phyloP scores from a whole-genome alignment of 177 flowering plant genomes.

The Tripterygium wilfordii region DNA sequence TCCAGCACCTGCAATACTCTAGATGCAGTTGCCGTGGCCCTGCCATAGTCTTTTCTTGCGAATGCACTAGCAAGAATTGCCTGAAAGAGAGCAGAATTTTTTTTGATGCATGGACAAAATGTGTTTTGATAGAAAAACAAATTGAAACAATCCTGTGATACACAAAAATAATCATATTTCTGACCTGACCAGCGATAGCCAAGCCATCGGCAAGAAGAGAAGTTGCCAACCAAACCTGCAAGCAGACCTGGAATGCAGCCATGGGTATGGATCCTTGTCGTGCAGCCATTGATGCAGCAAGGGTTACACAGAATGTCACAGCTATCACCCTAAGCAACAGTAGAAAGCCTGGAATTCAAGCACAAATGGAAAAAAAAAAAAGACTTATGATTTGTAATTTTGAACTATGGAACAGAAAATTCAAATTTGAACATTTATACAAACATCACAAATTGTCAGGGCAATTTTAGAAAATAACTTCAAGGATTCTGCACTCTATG shows the following conservation, averaged over 20 bases:
- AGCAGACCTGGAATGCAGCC: conserved; percentile 89
- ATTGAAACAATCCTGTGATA: not conserved
- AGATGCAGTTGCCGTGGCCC: conserved; percentile 42
- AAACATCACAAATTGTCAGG: no score
- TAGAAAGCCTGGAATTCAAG: conserved; percentile 32
- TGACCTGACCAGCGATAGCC: conserved; percentile 87
- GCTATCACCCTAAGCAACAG: conserved; percentile 67
- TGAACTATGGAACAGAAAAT: not conserved
- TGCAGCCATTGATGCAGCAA: conserved; percentile 89
- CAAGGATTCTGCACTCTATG: no score
- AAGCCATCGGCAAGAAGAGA: conserved; percentile 88
- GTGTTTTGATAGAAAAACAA: not conserved
- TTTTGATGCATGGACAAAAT: not conserved
- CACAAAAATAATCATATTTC: not conserved
- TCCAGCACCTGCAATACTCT: conserved; percentile 61
- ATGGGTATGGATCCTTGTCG: conserved; percentile 57
- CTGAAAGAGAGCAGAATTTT: conserved; percentile 20
- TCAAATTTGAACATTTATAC: not conserved
- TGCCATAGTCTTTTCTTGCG: conserved; percentile 47
- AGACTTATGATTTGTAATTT: no score
- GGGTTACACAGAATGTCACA: conserved; percentile 80
- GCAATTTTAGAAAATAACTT: no score
- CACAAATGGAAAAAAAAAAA: no score
- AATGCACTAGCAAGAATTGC: conserved; percentile 79
- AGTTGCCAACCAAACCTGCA: conserved; percentile 80